These are phyloP conservation scores for Candida anglica DNA, from an alignment of 805 yeast species.

Conservation along the genomic window DNA sequence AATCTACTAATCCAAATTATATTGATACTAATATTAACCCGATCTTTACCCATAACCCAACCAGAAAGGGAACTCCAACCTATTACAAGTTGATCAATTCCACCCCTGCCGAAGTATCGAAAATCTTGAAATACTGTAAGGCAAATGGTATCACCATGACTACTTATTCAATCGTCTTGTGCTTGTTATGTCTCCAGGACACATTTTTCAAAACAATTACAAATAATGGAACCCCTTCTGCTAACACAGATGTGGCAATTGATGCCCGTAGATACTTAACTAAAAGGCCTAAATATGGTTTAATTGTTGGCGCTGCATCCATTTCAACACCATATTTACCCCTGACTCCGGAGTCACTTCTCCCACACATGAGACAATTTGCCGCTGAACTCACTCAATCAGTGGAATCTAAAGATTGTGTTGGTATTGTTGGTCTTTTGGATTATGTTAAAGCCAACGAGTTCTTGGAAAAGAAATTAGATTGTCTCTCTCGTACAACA, in stretches of 20 bases:
- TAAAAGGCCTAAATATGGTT: constrained; percentile 5
- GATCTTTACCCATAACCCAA: constrained; percentile 7
- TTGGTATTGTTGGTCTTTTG: constrained; percentile 11
- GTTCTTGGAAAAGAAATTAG: constrained; percentile 7
- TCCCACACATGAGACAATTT: background rate
- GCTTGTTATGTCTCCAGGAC: constrained; percentile 12
- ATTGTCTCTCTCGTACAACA: constrained; percentile 7
- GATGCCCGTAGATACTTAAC: constrained; percentile 11
- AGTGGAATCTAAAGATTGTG: constrained; percentile 8
- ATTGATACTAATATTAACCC: constrained; percentile 9
- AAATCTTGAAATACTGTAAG: constrained; percentile 10
- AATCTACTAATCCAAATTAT: no score
- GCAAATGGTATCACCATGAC: constrained; percentile 15
- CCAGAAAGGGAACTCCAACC: constrained; percentile 5
- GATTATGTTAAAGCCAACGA: constrained; percentile 8
- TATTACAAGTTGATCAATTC: constrained; percentile 10
- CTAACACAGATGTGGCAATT: constrained; percentile 7
- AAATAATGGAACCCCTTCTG: background rate
- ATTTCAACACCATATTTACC: background rate
- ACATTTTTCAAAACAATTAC: constrained; percentile 8
- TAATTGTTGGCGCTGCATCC: background rate
- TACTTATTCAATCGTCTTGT: constrained; percentile 13
- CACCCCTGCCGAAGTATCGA: constrained; percentile 8
- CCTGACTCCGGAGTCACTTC: background rate
- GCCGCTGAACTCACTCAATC: background rate